These are phyloP conservation scores for Cetradonia linearis DNA, from an alignment of 495 filamentous ascomycete genomes.

Conservation along the genomic window DNA sequence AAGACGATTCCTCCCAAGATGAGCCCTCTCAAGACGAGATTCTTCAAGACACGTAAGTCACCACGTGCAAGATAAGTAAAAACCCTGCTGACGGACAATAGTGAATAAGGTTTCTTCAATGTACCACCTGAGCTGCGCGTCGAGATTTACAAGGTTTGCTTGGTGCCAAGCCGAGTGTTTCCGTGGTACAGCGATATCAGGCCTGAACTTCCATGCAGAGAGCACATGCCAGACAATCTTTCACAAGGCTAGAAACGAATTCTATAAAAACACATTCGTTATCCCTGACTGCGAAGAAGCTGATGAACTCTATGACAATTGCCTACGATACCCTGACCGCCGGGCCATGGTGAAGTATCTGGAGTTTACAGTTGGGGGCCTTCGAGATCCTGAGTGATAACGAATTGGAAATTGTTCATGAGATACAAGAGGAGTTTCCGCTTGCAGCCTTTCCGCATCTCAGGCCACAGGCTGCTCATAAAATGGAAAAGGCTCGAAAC, in stretches of 20 bases:
- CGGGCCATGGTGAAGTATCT: background rate
- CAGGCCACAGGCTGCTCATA: background rate
- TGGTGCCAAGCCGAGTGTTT: background rate
- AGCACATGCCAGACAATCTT: background rate
- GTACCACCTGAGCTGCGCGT: background rate
- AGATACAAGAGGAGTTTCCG: background rate
- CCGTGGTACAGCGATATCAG: accelerated
- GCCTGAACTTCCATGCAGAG: background rate
- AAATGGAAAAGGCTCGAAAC: background rate
- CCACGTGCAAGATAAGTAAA: background rate
- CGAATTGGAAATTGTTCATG: accelerated
- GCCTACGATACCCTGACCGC: background rate
- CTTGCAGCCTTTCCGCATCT: background rate
- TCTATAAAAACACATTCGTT: background rate
- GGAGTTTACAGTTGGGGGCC: background rate
- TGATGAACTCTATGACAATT: background rate
- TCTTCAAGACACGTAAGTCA: background rate
- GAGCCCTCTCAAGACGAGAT: background rate
- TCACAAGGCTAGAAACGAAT: background rate
- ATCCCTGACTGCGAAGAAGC: background rate
- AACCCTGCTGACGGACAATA: background rate
- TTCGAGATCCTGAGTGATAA: background rate
- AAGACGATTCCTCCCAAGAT: too few relatives aligned
- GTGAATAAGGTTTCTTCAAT: background rate
- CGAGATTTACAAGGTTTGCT: background rate